Evolutionary conservation across 106 monocot species (phyloP).

Genomic region (Phalaenopsis equestris): DNA sequence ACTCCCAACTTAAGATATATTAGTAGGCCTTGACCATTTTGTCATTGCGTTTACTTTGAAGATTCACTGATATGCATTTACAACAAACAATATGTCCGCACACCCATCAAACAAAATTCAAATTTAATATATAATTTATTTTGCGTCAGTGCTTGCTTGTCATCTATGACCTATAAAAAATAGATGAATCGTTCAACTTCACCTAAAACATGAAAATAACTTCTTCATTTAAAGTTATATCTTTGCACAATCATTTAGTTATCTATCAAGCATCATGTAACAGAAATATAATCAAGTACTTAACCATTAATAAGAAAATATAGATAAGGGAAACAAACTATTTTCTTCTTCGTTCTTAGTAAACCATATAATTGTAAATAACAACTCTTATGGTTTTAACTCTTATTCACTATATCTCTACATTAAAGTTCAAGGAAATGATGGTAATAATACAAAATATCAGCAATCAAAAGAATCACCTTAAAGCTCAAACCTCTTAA

Average conservation of each 20-base stretch:
- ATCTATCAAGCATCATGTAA: neutral
- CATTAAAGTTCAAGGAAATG: neutral
- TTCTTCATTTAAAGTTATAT: neutral
- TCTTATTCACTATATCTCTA: neutral
- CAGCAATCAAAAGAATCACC: constrained; percentile 30
- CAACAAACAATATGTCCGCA: no score
- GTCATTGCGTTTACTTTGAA: neutral
- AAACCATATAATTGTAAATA: no score
- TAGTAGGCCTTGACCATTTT: neutral
- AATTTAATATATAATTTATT: no score
- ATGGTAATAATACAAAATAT: neutral
- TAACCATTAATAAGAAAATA: neutral
- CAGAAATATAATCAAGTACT: neutral
- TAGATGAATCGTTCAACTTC: neutral
- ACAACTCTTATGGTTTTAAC: neutral
- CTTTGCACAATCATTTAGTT: neutral
- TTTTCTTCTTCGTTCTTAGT: no score
- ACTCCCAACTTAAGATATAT: neutral
- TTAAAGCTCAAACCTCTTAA: constrained; percentile 86
- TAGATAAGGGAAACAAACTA: no score
- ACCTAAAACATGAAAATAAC: neutral
- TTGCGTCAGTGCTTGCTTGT: neutral
- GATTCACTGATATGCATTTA: no score
- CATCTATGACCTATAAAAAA: neutral
- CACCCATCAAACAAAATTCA: no score